Evolutionary conservation across 345 rosid genomes (phyloP).

Genomic region (Eucalyptus globulus): DNA sequence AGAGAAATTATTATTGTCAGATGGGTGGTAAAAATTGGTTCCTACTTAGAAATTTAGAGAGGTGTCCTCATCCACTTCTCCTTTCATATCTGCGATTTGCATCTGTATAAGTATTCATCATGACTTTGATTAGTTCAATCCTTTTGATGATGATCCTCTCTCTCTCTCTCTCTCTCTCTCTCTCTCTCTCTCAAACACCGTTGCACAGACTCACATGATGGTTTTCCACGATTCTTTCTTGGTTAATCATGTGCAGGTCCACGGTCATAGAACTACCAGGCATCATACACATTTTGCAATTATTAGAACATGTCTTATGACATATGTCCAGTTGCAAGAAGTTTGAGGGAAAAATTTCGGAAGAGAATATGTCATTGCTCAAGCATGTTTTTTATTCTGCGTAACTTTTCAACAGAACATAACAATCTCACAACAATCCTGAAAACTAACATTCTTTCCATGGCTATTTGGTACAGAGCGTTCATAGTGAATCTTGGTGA

Average conservation of each 20-base stretch:
- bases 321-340: too few relatives aligned
- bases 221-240: neutral
- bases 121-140: neutral
- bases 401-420: too few relatives aligned
- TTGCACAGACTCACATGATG: neutral
- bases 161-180: neutral
- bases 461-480: too few relatives aligned
- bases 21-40: neutral
- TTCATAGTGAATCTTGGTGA: too few relatives aligned
- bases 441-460: fast-evolving
- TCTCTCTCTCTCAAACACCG: neutral
- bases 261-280: neutral
- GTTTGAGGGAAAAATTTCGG: too few relatives aligned
- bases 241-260: neutral
- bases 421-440: too few relatives aligned
- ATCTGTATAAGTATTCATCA: neutral
- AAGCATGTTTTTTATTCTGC: too few relatives aligned
- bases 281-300: neutral
- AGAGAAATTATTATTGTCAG: neutral
- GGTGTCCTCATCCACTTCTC: neutral
- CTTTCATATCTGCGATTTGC: neutral
- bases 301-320: fast-evolving
- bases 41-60: neutral
- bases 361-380: fast-evolving
- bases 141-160: neutral